Evolutionary conservation across 306 rosid genomes (phyloP), one percentile per base, ranked within the genome.

Genomic region (Trifolium subterraneum): DNA sequence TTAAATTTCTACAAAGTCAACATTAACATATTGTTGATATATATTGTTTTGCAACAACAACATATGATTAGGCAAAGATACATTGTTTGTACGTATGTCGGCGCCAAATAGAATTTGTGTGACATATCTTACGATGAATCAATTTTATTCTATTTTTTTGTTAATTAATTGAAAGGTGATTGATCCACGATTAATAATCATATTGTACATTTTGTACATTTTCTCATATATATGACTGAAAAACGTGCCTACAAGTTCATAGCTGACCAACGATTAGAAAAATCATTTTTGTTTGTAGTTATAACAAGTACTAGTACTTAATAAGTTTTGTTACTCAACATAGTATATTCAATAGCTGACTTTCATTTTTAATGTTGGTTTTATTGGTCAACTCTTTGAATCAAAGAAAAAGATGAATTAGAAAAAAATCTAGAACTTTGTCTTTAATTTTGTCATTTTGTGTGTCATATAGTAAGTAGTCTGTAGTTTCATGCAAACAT

Each of bases 191-290:
- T n/a, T 55, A 58, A 25, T 22, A 20, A 64, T 58, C 39, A n/a
- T n/a, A n/a, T n/a, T n/a, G n/a, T n/a, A n/a, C 25, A 22, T 22
- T 1, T 14, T 15, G 9, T 25, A 67, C 13, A 67, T 67, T 67
- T 66, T 44, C 8, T 67, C 33, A 36, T 73, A 25, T 64, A 4
- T 64, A 4, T 11, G 20, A 50, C 58, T 47, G 52, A 44, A 70
- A 78, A 72, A 80, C 88, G 88, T 85, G 88, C 80, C 15, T 14
- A 59, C 86, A 22, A 22, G 1, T 61, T 61, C 64, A 2, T 41
- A 6, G 16, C 10, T 48, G n/a, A n/a, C n/a, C n/a, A n/a, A n/a
- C 33, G 4, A 36, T 71, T 25, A 50, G 23, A 55, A 74, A 41
- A 56, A 11, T 33, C 22, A 59, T 64, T 76, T 39, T 29, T 15